Evolutionary conservation across 371 early-diverging fungal species (phyloP).

Genomic region (Sporodiniella umbellata): DNA sequence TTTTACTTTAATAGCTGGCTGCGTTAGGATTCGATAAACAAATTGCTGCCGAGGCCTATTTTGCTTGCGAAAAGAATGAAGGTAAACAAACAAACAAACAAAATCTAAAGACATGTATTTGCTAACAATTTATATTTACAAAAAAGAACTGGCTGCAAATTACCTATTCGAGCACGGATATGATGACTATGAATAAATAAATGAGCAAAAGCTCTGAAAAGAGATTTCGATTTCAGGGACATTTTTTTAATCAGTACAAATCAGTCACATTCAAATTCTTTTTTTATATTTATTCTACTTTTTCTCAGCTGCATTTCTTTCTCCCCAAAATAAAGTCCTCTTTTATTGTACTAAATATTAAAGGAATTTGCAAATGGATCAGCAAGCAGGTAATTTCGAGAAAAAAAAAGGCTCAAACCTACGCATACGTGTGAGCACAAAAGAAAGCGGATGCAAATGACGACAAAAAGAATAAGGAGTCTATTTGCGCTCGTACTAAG

Average conservation of each 20-base stretch:
- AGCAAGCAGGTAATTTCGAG: slow-evolving; percentile 36
- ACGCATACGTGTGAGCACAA: too few relatives aligned
- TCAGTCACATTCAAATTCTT: neutral
- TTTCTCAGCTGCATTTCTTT: neutral
- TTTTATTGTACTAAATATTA: neutral
- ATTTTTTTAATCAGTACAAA: neutral
- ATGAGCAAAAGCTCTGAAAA: neutral
- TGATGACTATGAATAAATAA: slow-evolving; percentile 30
- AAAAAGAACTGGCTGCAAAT: slow-evolving; percentile 89
- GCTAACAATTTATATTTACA: neutral
- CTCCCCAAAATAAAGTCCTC: neutral
- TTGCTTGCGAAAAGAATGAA: slow-evolving; percentile 98
- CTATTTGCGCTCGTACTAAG: too few relatives aligned
- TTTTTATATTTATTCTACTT: too few relatives aligned
- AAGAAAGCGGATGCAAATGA: too few relatives aligned
- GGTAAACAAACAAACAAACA: slow-evolving; percentile 26
- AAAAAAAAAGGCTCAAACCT: too few relatives aligned
- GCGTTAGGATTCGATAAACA: slow-evolving; percentile 87
- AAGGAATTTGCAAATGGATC: slow-evolving; percentile 20
- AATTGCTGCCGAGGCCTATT: slow-evolving; percentile 86
- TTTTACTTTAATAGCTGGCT: slow-evolving; percentile 65
- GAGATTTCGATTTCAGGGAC: neutral
- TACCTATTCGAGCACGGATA: slow-evolving; percentile 84
- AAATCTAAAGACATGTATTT: too few relatives aligned
- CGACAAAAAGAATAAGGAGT: too few relatives aligned